phyloP scores from a whole-genome alignment of 192 early-diverging fungal genomes.

The Linnemannia hyalina region DNA sequence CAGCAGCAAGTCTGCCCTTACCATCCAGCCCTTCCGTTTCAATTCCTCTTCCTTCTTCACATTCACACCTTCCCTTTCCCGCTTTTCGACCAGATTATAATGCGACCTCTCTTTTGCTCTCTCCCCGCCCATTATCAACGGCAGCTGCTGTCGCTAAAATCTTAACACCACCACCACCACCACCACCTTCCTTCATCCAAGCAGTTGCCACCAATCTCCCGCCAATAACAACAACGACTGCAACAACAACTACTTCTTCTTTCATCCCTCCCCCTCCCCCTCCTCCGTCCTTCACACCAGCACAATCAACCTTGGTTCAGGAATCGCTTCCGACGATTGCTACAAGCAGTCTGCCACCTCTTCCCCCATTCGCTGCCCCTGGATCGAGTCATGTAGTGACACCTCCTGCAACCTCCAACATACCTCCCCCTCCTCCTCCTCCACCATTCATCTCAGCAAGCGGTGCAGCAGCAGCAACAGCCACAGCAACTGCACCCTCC shows the following conservation, averaged over 20 bases:
- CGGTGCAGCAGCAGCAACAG: background rate
- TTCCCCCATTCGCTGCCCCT: background rate
- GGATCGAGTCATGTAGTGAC: constrained; percentile 7
- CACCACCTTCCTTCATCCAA: background rate
- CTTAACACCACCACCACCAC: background rate
- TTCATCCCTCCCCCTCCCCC: constrained; percentile 15
- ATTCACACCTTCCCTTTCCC: background rate
- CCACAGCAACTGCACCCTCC: background rate
- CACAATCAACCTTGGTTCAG: background rate
- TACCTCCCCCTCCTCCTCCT: constrained; percentile 3
- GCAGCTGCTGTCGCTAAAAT: constrained; percentile 5
- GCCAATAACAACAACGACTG: background rate
- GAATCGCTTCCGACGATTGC: background rate
- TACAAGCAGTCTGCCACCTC: background rate
- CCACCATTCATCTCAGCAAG: background rate
- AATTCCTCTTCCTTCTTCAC: background rate
- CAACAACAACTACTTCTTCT: background rate
- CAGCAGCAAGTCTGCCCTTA: background rate
- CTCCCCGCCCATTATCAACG: background rate
- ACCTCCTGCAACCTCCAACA: background rate
- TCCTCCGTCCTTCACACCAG: background rate
- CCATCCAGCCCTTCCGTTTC: background rate
- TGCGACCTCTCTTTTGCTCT: background rate
- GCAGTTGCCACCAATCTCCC: background rate
- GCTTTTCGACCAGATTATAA: constrained; percentile 9